Conservation (phyloP, 352 stramenopile genomes). For the Phytopythium ostracodes region DNA sequence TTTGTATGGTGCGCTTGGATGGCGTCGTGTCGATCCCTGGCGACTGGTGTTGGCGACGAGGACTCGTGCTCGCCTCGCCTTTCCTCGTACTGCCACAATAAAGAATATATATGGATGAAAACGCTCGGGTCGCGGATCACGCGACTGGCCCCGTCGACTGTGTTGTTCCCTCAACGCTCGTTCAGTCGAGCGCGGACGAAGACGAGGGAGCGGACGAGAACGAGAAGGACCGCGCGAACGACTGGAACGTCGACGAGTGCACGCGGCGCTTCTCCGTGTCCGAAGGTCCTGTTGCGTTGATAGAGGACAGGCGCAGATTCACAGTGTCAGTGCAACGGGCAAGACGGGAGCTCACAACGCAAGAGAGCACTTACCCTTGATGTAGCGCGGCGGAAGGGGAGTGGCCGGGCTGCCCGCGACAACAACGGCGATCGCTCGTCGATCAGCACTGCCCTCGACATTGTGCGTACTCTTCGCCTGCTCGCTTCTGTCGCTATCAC, state of each 20-base stretch:
- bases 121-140: neutral
- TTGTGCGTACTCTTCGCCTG: neutral
- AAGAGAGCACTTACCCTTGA: constrained; percentile 25
- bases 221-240: constrained; percentile 72
- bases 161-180: neutral
- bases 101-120: constrained; percentile 4
- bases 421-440: neutral
- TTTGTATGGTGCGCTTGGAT: neutral
- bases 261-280: constrained; percentile 67
- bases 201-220: constrained; percentile 41
- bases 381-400: constrained; percentile 61
- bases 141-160: neutral
- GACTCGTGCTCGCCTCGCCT: neutral
- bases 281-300: constrained; percentile 14
- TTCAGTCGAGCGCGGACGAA: constrained; percentile 5
- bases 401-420: neutral
- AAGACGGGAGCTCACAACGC: too few species aligned
- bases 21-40: neutral
- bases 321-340: neutral
- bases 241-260: constrained; percentile 76
- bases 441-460: neutral
- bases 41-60: neutral
- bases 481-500: neutral
- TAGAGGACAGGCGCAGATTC: neutral
- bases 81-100: neutral